These are phyloP conservation scores for Isoetes taiwanensis DNA, from an alignment of 75 land plant genomes.

Conservation along the genomic window DNA sequence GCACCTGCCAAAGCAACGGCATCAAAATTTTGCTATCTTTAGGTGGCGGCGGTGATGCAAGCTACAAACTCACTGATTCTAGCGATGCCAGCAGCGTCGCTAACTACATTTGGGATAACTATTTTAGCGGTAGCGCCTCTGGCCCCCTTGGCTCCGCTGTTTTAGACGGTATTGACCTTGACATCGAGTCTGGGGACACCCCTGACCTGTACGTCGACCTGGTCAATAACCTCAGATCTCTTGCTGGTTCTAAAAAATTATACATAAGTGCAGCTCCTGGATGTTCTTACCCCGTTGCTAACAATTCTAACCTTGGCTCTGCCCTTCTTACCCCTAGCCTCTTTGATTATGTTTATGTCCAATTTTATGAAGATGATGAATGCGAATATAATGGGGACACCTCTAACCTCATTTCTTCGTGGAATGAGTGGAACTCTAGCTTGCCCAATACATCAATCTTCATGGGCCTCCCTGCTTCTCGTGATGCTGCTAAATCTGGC, in stretches of 20 bases:
- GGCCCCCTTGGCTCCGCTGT: background rate
- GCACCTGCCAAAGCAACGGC: background rate
- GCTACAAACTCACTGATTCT: background rate
- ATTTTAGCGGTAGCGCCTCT: background rate
- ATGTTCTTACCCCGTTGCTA: background rate
- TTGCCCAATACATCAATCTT: background rate
- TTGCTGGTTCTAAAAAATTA: background rate
- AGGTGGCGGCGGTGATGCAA: background rate
- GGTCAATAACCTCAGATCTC: background rate
- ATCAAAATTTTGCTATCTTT: background rate
- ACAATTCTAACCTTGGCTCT: constrained; percentile 6
- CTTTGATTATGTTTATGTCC: background rate
- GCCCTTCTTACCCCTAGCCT: background rate
- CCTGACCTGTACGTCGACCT: background rate
- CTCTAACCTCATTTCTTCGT: background rate
- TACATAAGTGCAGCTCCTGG: background rate
- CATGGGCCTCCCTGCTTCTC: background rate
- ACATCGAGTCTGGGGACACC: constrained; percentile 3
- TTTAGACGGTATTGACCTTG: background rate
- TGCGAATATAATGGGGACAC: background rate
- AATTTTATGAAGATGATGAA: background rate
- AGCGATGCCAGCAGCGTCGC: background rate
- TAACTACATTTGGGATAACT: background rate
- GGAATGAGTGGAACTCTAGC: background rate
- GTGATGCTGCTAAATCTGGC: background rate